A percentile compares a stretch with the other conserved stretches of the same genome.
Evolutionary conservation across 768 basidiomycete species (phyloP).

Genomic region (Chalciporus pseudorubinellus): DNA sequence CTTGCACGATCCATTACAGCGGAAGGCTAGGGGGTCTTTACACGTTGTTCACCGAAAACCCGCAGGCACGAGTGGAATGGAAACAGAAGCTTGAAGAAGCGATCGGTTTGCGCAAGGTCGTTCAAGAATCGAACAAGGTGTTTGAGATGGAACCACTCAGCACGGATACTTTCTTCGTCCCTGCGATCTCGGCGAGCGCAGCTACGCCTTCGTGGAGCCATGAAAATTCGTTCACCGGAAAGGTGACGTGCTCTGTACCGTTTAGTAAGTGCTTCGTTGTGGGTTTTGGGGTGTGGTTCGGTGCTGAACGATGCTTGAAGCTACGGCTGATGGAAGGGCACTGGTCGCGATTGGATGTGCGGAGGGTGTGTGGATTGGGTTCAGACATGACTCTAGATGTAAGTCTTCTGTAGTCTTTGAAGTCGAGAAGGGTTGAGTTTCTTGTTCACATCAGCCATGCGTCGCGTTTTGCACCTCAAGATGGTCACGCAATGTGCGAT

Average conservation of each 20-base stretch:
- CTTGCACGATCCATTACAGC: constrained; percentile 86
- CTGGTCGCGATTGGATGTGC: constrained; percentile 93
- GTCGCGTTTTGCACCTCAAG: constrained; percentile 90
- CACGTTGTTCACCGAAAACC: constrained; percentile 82
- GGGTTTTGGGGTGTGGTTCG: neutral
- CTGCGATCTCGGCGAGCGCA: constrained; percentile 51
- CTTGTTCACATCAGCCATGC: constrained; percentile 58
- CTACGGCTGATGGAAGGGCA: constrained; percentile 77
- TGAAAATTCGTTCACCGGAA: constrained; percentile 72
- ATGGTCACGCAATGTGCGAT: constrained; percentile 95
- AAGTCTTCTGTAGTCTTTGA: constrained; percentile 6
- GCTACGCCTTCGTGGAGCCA: constrained; percentile 57
- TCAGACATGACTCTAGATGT: constrained; percentile 87
- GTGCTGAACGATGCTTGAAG: constrained; percentile 38
- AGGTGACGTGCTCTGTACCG: constrained; percentile 93
- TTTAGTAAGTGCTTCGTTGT: constrained; percentile 55
- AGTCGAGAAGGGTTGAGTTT: neutral
- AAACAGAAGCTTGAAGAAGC: constrained; percentile 87
- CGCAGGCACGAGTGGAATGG: constrained; percentile 80
- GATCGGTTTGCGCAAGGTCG: constrained; percentile 75
- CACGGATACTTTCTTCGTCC: constrained; percentile 82
- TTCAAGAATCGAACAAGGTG: constrained; percentile 91
- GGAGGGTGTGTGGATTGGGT: constrained; percentile 95
- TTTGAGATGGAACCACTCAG: constrained; percentile 92
- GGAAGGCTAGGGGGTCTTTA: constrained; percentile 85